Base-by-base conservation (phyloP, 441 rosid genomes). In the Kokia cookei region DNA sequence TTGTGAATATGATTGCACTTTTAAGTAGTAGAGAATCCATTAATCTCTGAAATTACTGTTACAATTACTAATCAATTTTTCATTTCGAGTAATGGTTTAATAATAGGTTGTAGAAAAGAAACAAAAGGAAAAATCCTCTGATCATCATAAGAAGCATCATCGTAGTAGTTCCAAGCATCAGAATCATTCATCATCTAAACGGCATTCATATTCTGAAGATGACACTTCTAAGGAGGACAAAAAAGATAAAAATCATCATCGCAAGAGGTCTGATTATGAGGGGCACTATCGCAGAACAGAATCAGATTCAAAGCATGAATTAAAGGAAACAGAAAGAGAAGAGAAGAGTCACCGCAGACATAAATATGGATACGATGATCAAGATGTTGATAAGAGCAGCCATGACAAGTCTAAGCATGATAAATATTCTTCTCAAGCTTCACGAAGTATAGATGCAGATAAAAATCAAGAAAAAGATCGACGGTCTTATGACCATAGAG, bases 21-120 rank as follows among this genome's bases (percentile, higher is more conserved):
- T 48, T 8, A 67, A 1, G 8, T 27, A 17, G 8, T 22, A 2
- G 71, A 1, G 40, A 35, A 47, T 14, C 22, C 22, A 48, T 48
- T 13, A 27, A 47, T 26, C 26, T 19, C 4, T 66, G 57, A 37
- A 13, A 15, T 27, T 48, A 26, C 43, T 22, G 27, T 40, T 74
- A 61, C 55, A 26, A 19, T 22, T 24, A 14, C 60, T 22, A 37
- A 71, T 65, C n/a, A 24, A 8, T 6, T 22, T 53, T 22, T 2
- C 3, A 57, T 78, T 68, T 27, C 42, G 4, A 9, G 50, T 29
- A 29, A 68, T 48, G 12, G 22, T 50, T 17, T 76, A 69, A 63
- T 76, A 69, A 63, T 69, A 90, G 97, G 92, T 77, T 63, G 84
- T 80, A 81, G 86, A 78, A 54, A 85, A 82, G 74, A 84, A 81